A percentile compares a stretch with the other conserved stretches of the same genome.
Evolutionary conservation across 2,329 filamentous ascomycete genomes (phyloP).

Genomic region (Venturia asperata): DNA sequence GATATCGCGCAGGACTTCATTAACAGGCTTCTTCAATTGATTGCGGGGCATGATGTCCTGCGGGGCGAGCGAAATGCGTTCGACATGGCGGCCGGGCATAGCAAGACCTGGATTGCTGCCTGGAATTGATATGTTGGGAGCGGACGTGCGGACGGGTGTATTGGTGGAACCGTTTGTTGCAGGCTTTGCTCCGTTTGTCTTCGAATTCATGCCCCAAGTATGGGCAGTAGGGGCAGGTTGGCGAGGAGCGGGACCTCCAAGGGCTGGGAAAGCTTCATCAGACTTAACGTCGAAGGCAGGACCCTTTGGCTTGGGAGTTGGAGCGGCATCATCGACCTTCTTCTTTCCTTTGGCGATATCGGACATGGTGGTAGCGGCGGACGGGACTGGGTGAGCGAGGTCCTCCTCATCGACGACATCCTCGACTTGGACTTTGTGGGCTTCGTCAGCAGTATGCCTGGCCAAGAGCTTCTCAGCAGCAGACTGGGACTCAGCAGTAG

Average conservation of each 20-base stretch:
- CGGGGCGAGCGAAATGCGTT: conserved; percentile 66
- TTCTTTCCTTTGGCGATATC: conserved; percentile 67
- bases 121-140: background rate
- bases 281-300: conserved; percentile 69
- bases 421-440: conserved; percentile 20
- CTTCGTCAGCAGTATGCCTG: conserved; percentile 18
- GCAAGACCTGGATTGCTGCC: conserved; percentile 43
- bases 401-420: conserved; percentile 22
- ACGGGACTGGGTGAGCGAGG: conserved; percentile 20
- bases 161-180: conserved; percentile 49
- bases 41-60: conserved; percentile 67
- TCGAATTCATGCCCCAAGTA: conserved; percentile 65
- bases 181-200: conserved; percentile 36
- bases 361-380: conserved; percentile 37
- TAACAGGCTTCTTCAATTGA: conserved; percentile 76
- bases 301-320: conserved; percentile 26
- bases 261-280: conserved; percentile 87
- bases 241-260: conserved; percentile 54
- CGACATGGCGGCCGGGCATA: conserved; percentile 75
- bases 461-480: conserved; percentile 18
- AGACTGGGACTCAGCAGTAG: conserved; percentile 11
- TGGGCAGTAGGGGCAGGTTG: conserved; percentile 49
- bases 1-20: conserved; percentile 82
- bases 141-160: conserved; percentile 27
- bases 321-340: conserved; percentile 46